Evolutionary conservation across 257 asterid species (phyloP), one percentile per base, ranked within the genome.

Genomic region (Cruciata laevipes): DNA sequence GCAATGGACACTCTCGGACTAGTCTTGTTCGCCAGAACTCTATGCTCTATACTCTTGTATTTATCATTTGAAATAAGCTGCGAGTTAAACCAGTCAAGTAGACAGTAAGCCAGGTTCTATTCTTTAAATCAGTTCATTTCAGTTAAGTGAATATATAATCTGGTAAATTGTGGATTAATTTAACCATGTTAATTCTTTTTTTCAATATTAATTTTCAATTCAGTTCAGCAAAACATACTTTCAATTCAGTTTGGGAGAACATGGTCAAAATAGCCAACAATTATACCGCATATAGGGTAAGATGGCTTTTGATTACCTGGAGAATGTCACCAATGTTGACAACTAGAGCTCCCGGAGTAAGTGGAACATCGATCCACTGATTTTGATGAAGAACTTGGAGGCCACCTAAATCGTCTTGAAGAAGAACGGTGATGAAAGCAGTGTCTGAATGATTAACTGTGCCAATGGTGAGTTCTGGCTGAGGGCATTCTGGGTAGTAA

Each of bases 1-100:
- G 94, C 91, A 13, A 86, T 83, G 0, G 96, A 88, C 52, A 78
- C 74, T 61, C 96, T 73, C 52, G 96, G 89, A 4, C 88, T 88
- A 38, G 55, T 76, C 5, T 64, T 47, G 8, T 79, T 84, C 21
- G 91, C 94, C 68, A 81, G 0, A 5, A 83, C 88, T 72, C 86
- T 78, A 33, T 89, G 94, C 70, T 83, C 80, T 7, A 73, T 82
- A 60, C 94, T 86, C 70, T 10, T 71, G 49, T 78, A 80, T 70
- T 77, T 81, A 84, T 86, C 94, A 38, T 88, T 88, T 7, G 94
- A 74, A 70, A 84, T 78, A 0, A 86, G 84, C 89, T 84, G 40
- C 40, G 9, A n/a, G n/a, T n/a, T n/a, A 37, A 37, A 37, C 2
- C 35, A 31, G 35, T 31, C 35, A 31, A 2, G 5, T 31, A 31